Evolutionary conservation across 495 filamentous ascomycete species (phyloP), one percentile per base, ranked within the genome.

Genomic region (Daldinia vernicosa): DNA sequence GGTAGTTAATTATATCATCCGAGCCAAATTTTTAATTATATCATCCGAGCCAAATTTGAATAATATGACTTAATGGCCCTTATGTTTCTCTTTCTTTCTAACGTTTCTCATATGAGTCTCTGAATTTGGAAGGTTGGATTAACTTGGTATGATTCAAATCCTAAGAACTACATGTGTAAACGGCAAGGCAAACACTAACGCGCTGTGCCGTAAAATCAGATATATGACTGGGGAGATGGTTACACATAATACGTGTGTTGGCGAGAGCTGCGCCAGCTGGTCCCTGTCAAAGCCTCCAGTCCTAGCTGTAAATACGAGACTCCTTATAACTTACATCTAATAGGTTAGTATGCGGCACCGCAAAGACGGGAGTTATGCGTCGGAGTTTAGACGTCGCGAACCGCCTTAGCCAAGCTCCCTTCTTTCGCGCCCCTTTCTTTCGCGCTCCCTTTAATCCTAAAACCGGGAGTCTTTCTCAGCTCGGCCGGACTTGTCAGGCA

Each of bases 301-400:
- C 43, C 43, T 24, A 47, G 4, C 4, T 22, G 11, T 22, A 11
- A 47, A 47, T 47, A 47, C 14, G 39, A 40, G 9, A 47, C 43
- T 3, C 43, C 43, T 47, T 22, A 47, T 8, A 47, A 1, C 39
- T 17, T 47, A 47, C 22, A 47, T 15, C 39, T 40, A n/a, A 47
- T 47, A 47, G 43, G 43, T 47, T 12, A 47, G 8, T 47, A 47
- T 24, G 43, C 43, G 43, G 8, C 19, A 47, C 9, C 43, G 43
- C 11, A 4, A 35, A 3, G 43, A 22, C 26, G 50, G 50, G 26
- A 53, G 24, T 53, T 53, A 53, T n/a, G 50, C 27, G 26, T 1
- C 50, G 50, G 50, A 53, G 24, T 53, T 53, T 53, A 53, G 12
- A 30, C 8, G 26, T 30, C 50, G 50, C 50, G 50, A 53, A 53